phyloP scores from a whole-genome alignment of 495 filamentous ascomycete genomes.

The Filosporella fistucella region DNA sequence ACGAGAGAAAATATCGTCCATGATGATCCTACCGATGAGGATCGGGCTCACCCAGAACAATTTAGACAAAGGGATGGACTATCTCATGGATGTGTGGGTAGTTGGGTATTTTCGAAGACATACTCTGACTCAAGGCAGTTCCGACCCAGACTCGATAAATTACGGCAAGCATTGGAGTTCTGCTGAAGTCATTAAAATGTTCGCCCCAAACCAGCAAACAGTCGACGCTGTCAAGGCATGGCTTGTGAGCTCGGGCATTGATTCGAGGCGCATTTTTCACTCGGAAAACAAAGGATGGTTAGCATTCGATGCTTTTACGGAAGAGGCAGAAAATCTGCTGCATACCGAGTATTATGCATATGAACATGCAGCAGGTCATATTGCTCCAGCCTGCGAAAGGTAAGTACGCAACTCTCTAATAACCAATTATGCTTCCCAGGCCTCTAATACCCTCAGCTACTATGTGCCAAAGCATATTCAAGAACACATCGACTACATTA shows the following conservation, averaged over 20 bases:
- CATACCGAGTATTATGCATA: slow-evolving; percentile 55
- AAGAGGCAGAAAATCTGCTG: slow-evolving; percentile 51
- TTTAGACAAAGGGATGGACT: slow-evolving; percentile 42
- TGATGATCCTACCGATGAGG: slow-evolving; percentile 41
- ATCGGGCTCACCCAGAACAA: slow-evolving; percentile 51
- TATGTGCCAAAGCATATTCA: slow-evolving; percentile 15
- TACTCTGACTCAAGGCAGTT: not conserved
- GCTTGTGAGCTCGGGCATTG: slow-evolving; percentile 45
- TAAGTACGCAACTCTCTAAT: slow-evolving; percentile 13
- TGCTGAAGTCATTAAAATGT: slow-evolving; percentile 36
- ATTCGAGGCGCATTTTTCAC: slow-evolving; percentile 37
- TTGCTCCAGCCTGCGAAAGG: slow-evolving; percentile 21
- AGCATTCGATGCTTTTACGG: slow-evolving; percentile 43
- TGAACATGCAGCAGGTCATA: slow-evolving; percentile 39
- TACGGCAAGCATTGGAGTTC: slow-evolving; percentile 45
- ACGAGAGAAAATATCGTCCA: slow-evolving; percentile 6
- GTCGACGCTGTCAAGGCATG: slow-evolving; percentile 38
- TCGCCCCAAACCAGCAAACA: slow-evolving; percentile 36
- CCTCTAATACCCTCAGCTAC: slow-evolving; percentile 2
- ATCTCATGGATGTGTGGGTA: slow-evolving; percentile 40
- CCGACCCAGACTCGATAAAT: slow-evolving; percentile 33
- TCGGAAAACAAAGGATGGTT: slow-evolving; percentile 43
- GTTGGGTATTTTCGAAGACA: not conserved
- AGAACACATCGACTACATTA: slow-evolving; percentile 20
- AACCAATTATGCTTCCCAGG: slow-evolving; percentile 8